phyloP scores from a whole-genome alignment of 2,329 filamentous ascomycete genomes.

The Emmonsiellopsis sp. region DNA sequence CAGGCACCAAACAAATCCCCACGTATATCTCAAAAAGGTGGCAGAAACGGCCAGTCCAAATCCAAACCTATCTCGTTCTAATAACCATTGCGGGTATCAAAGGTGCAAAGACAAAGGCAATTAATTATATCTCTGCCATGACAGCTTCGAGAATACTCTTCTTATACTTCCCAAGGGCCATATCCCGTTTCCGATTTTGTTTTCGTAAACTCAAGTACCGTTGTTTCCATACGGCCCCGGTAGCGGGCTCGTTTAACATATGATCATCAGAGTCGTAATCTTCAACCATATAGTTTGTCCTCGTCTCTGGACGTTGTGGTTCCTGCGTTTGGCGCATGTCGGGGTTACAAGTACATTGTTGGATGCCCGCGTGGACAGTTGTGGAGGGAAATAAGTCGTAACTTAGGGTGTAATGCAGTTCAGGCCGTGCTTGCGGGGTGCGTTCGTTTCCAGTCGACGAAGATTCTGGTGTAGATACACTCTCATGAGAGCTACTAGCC shows the following conservation, averaged over 20 bases:
- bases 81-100: background rate
- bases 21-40: background rate
- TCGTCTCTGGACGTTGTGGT: background rate
- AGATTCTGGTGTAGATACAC: background rate
- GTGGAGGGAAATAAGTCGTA: conserved; percentile 5
- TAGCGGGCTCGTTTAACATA: conserved; percentile 19
- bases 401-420: conserved; percentile 1
- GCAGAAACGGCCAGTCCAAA: background rate
- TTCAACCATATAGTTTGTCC: conserved; percentile 9
- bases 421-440: background rate
- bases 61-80: background rate
- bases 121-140: conserved; percentile 30
- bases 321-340: background rate
- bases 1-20: too few species aligned
- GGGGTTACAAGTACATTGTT: background rate
- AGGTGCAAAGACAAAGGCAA: background rate
- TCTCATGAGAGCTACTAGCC: background rate
- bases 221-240: conserved; percentile 31
- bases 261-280: conserved; percentile 21
- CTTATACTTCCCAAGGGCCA: conserved; percentile 30
- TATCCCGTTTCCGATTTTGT: conserved; percentile 31
- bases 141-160: conserved; percentile 35
- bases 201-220: conserved; percentile 28
- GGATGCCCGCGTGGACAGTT: conserved; percentile 2
- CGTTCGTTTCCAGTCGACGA: background rate